Percentiles rank a stretch among this genome's conserved stretches.
phyloP scores from a whole-genome alignment of 2,329 filamentous ascomycete genomes.

The Trichoderma cornu-damae region DNA sequence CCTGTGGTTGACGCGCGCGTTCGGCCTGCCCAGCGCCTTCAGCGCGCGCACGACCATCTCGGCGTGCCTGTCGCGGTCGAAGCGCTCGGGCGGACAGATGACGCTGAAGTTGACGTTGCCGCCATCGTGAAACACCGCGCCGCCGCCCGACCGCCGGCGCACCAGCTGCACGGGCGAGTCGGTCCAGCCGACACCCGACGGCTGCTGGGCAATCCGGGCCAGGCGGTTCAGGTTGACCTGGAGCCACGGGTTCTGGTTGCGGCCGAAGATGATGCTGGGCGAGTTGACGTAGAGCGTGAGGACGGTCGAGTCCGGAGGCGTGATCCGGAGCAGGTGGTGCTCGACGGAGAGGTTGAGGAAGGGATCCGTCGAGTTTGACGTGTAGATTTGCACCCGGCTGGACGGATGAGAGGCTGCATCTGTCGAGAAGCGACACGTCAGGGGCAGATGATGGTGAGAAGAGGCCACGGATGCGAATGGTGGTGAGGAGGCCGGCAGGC shows the following conservation, averaged over 20 bases:
- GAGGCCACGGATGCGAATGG: neutral
- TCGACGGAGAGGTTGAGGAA: conserved; percentile 92
- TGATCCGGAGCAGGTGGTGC: conserved; percentile 76
- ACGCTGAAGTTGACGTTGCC: conserved; percentile 96
- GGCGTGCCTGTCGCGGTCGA: conserved; percentile 82
- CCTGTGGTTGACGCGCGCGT: conserved; percentile 74
- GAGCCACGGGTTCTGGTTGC: conserved; percentile 97
- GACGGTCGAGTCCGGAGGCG: conserved; percentile 65
- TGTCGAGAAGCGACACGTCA: conserved; percentile 30
- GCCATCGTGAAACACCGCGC: conserved; percentile 86
- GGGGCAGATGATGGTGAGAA: too few relatives aligned
- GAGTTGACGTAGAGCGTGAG: conserved; percentile 85
- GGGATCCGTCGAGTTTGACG: conserved; percentile 65
- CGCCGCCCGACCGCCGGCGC: conserved; percentile 79
- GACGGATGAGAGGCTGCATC: conserved; percentile 39
- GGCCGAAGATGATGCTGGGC: conserved; percentile 83
- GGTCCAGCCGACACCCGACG: conserved; percentile 25
- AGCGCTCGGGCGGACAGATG: conserved; percentile 69
- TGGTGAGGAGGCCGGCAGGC: neutral
- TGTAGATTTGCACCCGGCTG: conserved; percentile 61
- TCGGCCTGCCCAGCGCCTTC: conserved; percentile 49
- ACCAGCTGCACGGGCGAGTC: conserved; percentile 54
- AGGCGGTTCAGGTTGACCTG: conserved; percentile 73
- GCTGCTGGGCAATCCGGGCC: conserved; percentile 23
- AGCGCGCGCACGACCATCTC: conserved; percentile 90